Base-by-base conservation (phyloP, 1,284 basidiomycete genomes). In the Ceratobasidium sp. region DNA sequence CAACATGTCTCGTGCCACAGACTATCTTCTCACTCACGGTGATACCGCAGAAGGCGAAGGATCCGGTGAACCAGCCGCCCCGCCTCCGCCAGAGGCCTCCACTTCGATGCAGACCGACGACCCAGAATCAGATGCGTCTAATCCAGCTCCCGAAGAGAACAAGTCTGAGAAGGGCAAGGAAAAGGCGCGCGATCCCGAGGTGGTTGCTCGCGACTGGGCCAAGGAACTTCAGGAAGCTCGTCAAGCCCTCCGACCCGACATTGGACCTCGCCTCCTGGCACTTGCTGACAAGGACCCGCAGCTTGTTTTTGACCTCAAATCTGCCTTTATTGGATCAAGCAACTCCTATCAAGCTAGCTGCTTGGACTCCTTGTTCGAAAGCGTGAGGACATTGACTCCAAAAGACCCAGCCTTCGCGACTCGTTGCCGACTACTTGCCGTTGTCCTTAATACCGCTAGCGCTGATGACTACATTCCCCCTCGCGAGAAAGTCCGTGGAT, bases 1-100 rank as follows among this genome's bases (percentile, higher is more conserved):
- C 79, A 97, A 97, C 74, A 82, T 98, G 73, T 88, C 83, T 42
- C 87, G 90, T 5, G 97, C 97, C 1, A 90, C 96, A 0, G 96
- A 99, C 74, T 82, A 93, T 19, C 82, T 99, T 0, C 81, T 99
- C 23, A 84, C 85, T 1, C 88, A 93, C 74, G 94, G 93, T 0
- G 91, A 91, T 74, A 84, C 89, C 2, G 83, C 93, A 9, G 72
- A 73, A 16, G 71, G 74, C 11, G 42, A 66, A 14, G 47, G 67
- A 44, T 74, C 81, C 27, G 78, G 79, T 1, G 77, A 80, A n/a
- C 79, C 74, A 36, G 78, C 78, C 2, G 77, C 11, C 33, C 33
- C 79, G 14, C 79, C 79, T 19, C n/a, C 47, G 4, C 21, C 47
- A 7, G 60, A 64, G 19, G 60, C 33, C 39, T 54, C 60, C 6